phyloP scores from a whole-genome alignment of 345 rosid genomes.

The Ricinus communis region DNA sequence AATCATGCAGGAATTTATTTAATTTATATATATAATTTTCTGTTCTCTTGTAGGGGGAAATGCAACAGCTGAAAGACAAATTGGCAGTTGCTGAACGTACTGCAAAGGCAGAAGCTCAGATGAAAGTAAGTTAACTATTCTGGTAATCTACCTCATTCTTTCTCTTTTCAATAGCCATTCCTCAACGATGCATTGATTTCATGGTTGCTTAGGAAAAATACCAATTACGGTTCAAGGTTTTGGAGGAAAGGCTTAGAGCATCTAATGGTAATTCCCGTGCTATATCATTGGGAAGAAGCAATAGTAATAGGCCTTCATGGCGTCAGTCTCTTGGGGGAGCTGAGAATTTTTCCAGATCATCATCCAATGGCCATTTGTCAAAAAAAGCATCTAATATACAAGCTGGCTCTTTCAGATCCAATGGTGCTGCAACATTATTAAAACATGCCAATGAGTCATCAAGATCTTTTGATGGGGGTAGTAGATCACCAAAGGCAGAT shows the following conservation, averaged over 20 bases:
- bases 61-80: conserved; percentile 52
- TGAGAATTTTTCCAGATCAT: conserved; percentile 29
- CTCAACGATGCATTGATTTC: background rate
- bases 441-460: conserved; percentile 31
- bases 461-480: conserved; percentile 40
- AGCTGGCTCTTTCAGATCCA: conserved; percentile 23
- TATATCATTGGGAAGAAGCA: conserved; percentile 25
- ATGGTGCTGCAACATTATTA: conserved; percentile 30
- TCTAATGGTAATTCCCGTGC: conserved; percentile 26
- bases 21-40: background rate
- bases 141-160: background rate
- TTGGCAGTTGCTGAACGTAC: conserved; percentile 46
- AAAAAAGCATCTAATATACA: conserved; percentile 29
- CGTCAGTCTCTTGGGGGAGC: conserved; percentile 44
- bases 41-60: conserved; percentile 39
- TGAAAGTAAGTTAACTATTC: conserved; percentile 33
- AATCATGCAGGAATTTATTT: background rate
- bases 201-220: conserved; percentile 41
- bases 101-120: conserved; percentile 50
- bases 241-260: conserved; percentile 44
- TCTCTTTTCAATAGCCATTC: background rate
- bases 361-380: conserved; percentile 32
- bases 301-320: conserved; percentile 31
- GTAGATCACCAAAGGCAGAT: conserved; percentile 28
- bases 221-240: conserved; percentile 42